Conservation (phyloP, 2,329 filamentous ascomycete species). For the Colletotrichum abscissum region DNA sequence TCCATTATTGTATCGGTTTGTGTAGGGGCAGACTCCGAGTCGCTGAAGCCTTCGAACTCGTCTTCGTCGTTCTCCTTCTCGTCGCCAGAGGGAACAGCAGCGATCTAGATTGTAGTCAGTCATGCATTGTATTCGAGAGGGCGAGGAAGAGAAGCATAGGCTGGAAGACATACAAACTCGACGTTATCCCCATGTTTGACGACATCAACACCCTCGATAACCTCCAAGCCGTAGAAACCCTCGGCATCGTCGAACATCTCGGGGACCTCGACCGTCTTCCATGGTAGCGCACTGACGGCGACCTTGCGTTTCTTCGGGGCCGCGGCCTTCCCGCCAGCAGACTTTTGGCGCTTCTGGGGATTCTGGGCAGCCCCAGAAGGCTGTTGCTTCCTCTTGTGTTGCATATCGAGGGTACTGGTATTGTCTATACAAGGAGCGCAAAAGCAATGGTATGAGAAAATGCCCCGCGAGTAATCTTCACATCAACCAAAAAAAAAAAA, state of each 20-base stretch:
- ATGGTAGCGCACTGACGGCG: conserved; percentile 61
- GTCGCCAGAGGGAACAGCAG: conserved; percentile 15
- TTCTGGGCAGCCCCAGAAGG: conserved; percentile 9
- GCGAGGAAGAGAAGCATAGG: background rate
- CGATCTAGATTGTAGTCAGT: background rate
- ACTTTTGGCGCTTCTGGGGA: conserved; percentile 35
- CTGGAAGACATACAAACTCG: conserved; percentile 60
- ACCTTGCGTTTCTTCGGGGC: conserved; percentile 51
- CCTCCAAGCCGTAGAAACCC: conserved; percentile 91
- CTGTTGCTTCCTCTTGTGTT: conserved; percentile 35
- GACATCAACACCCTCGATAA: conserved; percentile 92
- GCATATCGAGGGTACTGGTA: conserved; percentile 15
- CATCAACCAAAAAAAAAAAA: background rate
- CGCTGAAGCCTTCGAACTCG: conserved; percentile 75
- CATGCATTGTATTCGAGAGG: background rate
- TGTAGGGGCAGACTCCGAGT: conserved; percentile 51
- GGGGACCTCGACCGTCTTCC: conserved; percentile 73
- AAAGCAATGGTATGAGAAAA: background rate
- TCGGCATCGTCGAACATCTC: conserved; percentile 89
- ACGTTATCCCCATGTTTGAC: conserved; percentile 71
- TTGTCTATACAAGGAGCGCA: background rate
- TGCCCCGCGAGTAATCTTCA: conserved; percentile 15
- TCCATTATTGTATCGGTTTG: conserved; percentile 41
- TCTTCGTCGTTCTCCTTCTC: conserved; percentile 53
- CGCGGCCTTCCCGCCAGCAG: conserved; percentile 1